Evolutionary conservation across 257 asterid genomes (phyloP).

Genomic region (Ocimum tenuiflorum): DNA sequence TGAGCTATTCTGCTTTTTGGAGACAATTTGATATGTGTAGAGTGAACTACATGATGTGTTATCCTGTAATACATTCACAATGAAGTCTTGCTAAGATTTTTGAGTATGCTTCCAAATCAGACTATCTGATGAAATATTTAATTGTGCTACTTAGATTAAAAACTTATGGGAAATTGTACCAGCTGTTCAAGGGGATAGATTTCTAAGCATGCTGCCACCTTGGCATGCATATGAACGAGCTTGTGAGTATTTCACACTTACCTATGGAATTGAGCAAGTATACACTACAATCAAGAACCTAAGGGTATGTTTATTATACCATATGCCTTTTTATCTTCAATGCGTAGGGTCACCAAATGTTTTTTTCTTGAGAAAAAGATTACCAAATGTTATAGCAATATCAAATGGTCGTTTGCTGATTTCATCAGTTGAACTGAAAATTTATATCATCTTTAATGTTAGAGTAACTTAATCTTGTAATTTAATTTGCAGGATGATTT

Average conservation of each 20-base stretch:
- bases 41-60: neutral
- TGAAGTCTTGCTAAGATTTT: neutral
- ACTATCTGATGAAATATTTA: conserved; percentile 20
- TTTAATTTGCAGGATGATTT: conserved; percentile 64
- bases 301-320: conserved; percentile 38
- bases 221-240: conserved; percentile 98
- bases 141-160: conserved; percentile 39
- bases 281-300: conserved; percentile 70
- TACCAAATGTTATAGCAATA: neutral
- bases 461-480: conserved; percentile 4
- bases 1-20: neutral
- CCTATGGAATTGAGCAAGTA: conserved; percentile 63
- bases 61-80: neutral
- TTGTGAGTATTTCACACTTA: conserved; percentile 71
- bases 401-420: neutral
- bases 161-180: conserved; percentile 79
- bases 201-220: conserved; percentile 91
- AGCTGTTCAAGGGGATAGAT: conserved; percentile 74
- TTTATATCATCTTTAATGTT: neutral
- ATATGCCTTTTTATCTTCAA: neutral
- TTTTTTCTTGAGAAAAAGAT: too few species aligned
- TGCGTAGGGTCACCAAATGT: neutral
- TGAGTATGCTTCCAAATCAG: neutral
- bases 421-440: neutral
- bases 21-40: neutral